Base-by-base conservation (phyloP, 129 eudicot species). In the Escallonia herrerae region DNA sequence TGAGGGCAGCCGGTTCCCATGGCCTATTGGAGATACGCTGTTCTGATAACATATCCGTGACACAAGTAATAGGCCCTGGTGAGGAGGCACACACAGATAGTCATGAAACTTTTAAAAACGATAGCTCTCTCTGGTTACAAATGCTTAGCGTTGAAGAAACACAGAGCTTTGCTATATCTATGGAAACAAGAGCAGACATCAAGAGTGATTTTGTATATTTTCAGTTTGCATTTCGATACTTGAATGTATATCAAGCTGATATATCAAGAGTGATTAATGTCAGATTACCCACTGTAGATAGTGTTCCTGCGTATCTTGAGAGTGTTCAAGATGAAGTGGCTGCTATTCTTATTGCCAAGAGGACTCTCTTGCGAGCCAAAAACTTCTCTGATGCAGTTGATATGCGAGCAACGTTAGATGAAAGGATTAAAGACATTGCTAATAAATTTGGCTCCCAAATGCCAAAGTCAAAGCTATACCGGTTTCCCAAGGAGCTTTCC, bases 81-180 rank as follows among this genome's bases (percentile, higher is more conserved):
- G 95, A 93, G 78, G 98, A 88, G 72, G 95, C 96, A 8, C 85
- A 71, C 44, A 59, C 64, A 4, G 98, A 93, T 44, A 81, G 65
- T 63, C 83, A 78, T 59, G 98, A 93, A 72, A 60, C 57, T 11
- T 93, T 93, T 43, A 88, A 88, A 76, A 88, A 73, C 8, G 98
- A 93, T 59, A 67, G 60, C 60, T 82, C 95, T 40, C 78, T 93
- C 42, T 76, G 82, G 9, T 50, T 93, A 68, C 87, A 88, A 65
- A 80, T 93, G 96, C 51, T 83, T 11, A 93, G 98, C 45, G 89
- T 93, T 53, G 98, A 93, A 80, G 98, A 93, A 74, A 83, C 96
- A 56, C 98, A 88, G 66, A 76, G 98, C 77, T 93, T 93, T 76
- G 82, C 95, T 7, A 63, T 93, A 39, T 85, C 86, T n/a, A 81